A percentile compares a stretch with the other conserved stretches of the same genome.
phyloP scores from a whole-genome alignment of 306 rosid species.

The Fragaria iinumae region DNA sequence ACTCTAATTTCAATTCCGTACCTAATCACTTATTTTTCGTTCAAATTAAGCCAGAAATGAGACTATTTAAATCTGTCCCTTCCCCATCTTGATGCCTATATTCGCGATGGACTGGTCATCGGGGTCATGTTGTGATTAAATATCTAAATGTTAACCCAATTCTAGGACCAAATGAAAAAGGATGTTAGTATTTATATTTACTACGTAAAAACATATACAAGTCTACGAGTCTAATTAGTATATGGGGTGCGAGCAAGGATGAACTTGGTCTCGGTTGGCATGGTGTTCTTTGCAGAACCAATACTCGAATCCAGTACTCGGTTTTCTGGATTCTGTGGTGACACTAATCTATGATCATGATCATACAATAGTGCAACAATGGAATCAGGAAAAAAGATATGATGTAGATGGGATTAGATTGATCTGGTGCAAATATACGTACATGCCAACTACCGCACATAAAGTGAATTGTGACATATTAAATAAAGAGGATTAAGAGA shows the following conservation, averaged over 20 bases:
- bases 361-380: neutral
- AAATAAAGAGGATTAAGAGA: neutral
- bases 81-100: constrained; percentile 7
- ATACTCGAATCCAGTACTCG: neutral
- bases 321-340: neutral
- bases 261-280: neutral
- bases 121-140: constrained; percentile 7
- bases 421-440: neutral
- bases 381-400: neutral
- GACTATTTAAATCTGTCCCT: neutral
- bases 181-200: no score
- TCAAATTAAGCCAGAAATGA: constrained; percentile 9
- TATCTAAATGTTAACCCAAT: neutral
- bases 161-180: no score
- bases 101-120: constrained; percentile 20
- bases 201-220: no score
- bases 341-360: no score
- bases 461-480: neutral
- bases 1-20: constrained; percentile 25
- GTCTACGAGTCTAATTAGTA: no score
- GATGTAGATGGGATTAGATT: neutral
- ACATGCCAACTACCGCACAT: neutral
- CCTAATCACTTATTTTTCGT: constrained; percentile 23
- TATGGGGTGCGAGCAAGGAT: neutral
- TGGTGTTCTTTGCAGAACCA: neutral